A percentile compares a stretch with the other conserved stretches of the same genome.
phyloP scores from a whole-genome alignment of 768 basidiomycete species.

The Suillus discolor region DNA sequence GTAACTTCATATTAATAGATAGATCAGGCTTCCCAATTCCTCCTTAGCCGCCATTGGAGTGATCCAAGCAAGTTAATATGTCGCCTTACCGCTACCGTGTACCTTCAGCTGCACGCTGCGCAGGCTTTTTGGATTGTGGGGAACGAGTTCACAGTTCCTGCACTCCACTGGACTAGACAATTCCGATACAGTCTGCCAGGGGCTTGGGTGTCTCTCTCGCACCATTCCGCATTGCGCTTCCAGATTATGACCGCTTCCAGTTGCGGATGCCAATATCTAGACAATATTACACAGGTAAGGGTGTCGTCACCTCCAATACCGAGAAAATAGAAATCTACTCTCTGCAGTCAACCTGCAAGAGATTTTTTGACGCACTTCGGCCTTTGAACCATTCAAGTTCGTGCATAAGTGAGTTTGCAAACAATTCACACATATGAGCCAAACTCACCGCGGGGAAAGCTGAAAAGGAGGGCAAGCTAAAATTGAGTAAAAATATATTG shows the following conservation, averaged over 20 bases:
- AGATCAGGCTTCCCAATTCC: not conserved
- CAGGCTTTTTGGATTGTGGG: no score
- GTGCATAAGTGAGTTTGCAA: not conserved
- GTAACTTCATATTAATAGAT: not conserved
- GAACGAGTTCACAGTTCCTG: slow-evolving; percentile 57
- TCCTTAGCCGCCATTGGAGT: not conserved
- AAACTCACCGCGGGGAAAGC: not conserved
- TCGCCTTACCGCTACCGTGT: no score
- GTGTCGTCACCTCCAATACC: not conserved
- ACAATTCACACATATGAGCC: not conserved
- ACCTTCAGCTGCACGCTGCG: no score
- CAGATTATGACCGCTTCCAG: slow-evolving; percentile 79
- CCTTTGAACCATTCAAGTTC: not conserved
- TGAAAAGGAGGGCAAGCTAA: not conserved
- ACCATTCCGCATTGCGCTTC: slow-evolving; percentile 47
- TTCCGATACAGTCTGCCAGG: slow-evolving; percentile 40
- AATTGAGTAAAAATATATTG: not conserved
- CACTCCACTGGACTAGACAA: slow-evolving; percentile 52
- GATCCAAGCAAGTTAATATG: not conserved
- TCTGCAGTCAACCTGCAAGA: slow-evolving; percentile 72
- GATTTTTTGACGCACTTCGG: slow-evolving; percentile 28
- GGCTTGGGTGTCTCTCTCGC: slow-evolving; percentile 55
- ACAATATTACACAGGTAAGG: slow-evolving; percentile 60
- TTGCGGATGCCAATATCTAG: slow-evolving; percentile 62
- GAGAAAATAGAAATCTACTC: not conserved